Percentiles rank a stretch among this genome's conserved stretches.
phyloP scores from a whole-genome alignment of 345 rosid genomes.

The Eucalyptus dawsonii region DNA sequence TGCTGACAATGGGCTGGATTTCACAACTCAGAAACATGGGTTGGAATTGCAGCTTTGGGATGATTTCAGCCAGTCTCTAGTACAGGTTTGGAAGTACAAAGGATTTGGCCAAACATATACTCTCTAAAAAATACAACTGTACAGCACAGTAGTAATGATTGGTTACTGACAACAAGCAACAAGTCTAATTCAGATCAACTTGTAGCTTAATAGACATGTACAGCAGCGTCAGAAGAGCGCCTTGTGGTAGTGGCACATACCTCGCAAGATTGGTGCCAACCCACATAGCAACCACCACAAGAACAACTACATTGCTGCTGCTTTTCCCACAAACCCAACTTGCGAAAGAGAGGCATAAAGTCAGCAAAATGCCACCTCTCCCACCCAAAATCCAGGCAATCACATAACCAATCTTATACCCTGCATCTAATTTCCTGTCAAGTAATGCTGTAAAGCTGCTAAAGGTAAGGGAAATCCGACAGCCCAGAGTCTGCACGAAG shows the following conservation, averaged over 20 bases:
- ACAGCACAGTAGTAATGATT: background rate
- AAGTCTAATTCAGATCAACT: constrained; percentile 30
- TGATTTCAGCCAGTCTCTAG: background rate
- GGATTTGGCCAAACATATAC: background rate
- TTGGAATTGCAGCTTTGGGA: background rate
- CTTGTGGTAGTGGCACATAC: constrained; percentile 75
- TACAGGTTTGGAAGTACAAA: background rate
- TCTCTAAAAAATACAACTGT: background rate
- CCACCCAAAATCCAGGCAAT: constrained; percentile 79
- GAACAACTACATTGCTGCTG: constrained; percentile 66
- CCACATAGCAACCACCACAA: constrained; percentile 69
- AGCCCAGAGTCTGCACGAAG: constrained; percentile 45
- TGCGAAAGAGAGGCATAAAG: constrained; percentile 60
- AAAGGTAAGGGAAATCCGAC: constrained; percentile 45
- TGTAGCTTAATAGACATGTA: constrained; percentile 89
- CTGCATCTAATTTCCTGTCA: constrained; percentile 64
- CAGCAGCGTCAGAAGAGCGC: constrained; percentile 67
- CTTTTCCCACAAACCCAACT: constrained; percentile 89
- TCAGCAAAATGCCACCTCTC: constrained; percentile 56
- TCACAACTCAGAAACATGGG: background rate
- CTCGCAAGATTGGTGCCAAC: constrained; percentile 66
- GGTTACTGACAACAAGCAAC: background rate
- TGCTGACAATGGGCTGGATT: background rate
- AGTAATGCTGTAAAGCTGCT: constrained; percentile 51
- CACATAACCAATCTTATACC: constrained; percentile 71